Percentiles rank a stretch among this genome's conserved stretches.
Conservation (phyloP, 345 rosid genomes). For the Arabidopsis suecica region DNA sequence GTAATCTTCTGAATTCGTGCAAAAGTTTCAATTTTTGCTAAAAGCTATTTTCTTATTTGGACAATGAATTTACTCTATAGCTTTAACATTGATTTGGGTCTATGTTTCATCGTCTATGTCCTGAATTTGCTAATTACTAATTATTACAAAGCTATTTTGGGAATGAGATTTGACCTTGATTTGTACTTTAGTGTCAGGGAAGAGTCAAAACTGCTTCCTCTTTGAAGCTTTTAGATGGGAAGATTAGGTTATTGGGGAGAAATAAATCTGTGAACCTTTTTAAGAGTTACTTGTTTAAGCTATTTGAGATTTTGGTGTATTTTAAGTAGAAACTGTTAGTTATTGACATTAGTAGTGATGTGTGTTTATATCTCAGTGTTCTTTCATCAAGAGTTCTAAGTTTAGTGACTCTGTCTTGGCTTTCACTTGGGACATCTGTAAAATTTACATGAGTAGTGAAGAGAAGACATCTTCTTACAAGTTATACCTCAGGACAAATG, state of each 20-base stretch:
- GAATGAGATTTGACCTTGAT: conserved; percentile 21
- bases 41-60: not conserved
- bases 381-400: not conserved
- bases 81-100: conserved; percentile 3
- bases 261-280: not conserved
- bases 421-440: too few relatives aligned
- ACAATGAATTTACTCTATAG: not conserved
- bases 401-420: not conserved
- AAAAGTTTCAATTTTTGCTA: not conserved
- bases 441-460: too few relatives aligned
- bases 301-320: conserved; percentile 17
- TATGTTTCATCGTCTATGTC: conserved; percentile 6
- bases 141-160: conserved; percentile 28
- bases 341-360: not conserved
- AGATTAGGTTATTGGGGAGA: not conserved
- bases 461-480: not conserved
- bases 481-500: conserved; percentile 1
- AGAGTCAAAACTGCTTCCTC: conserved; percentile 26
- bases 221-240: conserved; percentile 6
- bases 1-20: conserved; percentile 41
- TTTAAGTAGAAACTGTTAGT: not conserved
- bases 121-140: conserved; percentile 16
- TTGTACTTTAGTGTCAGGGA: conserved; percentile 1
- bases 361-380: not conserved
- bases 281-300: not conserved